phyloP scores from a whole-genome alignment of 2,329 filamentous ascomycete genomes.

The Byssochlamys sp. region DNA sequence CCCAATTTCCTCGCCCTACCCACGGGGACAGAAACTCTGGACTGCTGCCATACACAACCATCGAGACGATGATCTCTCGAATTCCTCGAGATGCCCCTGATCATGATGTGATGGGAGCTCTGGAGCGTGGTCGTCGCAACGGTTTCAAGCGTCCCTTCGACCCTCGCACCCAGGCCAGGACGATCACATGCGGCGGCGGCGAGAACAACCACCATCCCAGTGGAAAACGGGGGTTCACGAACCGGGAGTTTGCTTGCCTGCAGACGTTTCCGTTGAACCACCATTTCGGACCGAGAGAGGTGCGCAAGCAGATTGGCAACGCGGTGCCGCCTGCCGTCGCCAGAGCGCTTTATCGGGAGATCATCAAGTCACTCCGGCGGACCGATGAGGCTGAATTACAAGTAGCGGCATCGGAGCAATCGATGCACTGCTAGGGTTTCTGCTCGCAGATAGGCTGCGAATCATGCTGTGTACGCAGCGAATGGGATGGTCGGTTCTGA shows the following conservation, averaged over 20 bases:
- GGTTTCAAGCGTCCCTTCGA: slow-evolving; percentile 35
- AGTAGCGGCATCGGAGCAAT: background rate
- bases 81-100: slow-evolving; percentile 34
- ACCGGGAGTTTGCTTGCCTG: slow-evolving; percentile 58
- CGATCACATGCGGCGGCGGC: slow-evolving; percentile 55
- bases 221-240: slow-evolving; percentile 54
- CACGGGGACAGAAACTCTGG: slow-evolving; percentile 35
- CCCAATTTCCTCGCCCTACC: slow-evolving; percentile 54
- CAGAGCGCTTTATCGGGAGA: slow-evolving; percentile 28
- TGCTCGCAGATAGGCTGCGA: background rate
- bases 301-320: slow-evolving; percentile 62
- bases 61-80: slow-evolving; percentile 31
- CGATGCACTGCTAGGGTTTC: background rate
- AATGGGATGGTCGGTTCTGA: background rate
- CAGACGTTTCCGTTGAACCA: slow-evolving; percentile 60
- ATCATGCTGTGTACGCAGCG: background rate
- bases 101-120: slow-evolving; percentile 29
- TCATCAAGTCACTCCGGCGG: slow-evolving; percentile 26
- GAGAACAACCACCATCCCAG: slow-evolving; percentile 56
- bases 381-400: slow-evolving; percentile 20
- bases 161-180: slow-evolving; percentile 42
- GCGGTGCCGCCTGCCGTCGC: slow-evolving; percentile 57
- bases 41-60: slow-evolving; percentile 30
- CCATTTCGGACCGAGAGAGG: slow-evolving; percentile 40
- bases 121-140: slow-evolving; percentile 12